Evolutionary conservation across 2,329 filamentous ascomycete genomes (phyloP), one percentile per base, ranked within the genome.

Genomic region (Lachnellula hyalina): DNA sequence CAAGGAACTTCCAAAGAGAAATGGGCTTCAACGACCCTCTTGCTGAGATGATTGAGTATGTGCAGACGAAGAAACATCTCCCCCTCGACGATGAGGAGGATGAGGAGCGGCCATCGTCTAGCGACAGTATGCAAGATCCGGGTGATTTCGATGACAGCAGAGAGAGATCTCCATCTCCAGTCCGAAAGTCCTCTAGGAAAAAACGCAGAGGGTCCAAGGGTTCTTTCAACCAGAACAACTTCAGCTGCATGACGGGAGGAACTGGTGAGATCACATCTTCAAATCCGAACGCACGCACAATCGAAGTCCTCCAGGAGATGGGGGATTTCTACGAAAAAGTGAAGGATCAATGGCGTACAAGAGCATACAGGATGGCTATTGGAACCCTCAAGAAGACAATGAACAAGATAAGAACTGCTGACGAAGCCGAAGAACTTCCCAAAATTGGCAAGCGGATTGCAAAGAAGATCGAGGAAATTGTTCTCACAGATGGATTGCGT

Each of bases 401-500:
- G 0, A 67, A 65, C 19, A 86, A 83, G 66, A 81, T 96, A 55
- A 75, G 71, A 4, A 92, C 86, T 0, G 84, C 81, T 55, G 78
- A 84, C 48, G 80, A 95, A 68, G 93, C 92, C 0, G 73, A 79
- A 11, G 70, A 72, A 2, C 76, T 96, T 1, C 83, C 84, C 0
- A 80, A 78, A 55, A 84, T 96, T 36, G 92, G 92, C 7, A 65
- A 76, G 11, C 80, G 89, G 1, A 74, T 96, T 1, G 91, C 91
- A 0, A 76, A 81, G 25, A 96, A 96, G 70, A 94, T 97, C 59
- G 89, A 94, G 64, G 93, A 96, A 67, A 96, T 96, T 44, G 89
- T 84, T 2, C 77, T 78, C 40, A 96, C 90, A 0, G 81, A 90
- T 64, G 77, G 78, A 25, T 79, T 96, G 0, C 80, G 80, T 42